phyloP scores from a whole-genome alignment of 331 rosid genomes.

The Prunus yedoensis region DNA sequence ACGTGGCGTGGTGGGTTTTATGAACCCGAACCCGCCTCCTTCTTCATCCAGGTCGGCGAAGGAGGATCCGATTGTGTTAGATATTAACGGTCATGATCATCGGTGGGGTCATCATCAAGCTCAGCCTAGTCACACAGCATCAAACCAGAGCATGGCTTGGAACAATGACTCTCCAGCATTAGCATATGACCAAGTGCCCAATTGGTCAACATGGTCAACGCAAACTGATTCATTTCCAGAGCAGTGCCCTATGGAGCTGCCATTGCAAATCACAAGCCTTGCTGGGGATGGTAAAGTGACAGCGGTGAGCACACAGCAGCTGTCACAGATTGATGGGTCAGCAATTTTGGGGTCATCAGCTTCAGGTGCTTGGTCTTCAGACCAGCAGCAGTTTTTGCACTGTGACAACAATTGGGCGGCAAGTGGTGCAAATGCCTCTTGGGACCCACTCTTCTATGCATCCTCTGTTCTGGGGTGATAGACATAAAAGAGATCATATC shows the following conservation, averaged over 20 bases:
- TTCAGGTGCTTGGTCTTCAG: constrained; percentile 30
- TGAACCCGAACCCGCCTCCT: neutral
- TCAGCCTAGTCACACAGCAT: neutral
- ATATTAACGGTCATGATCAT: neutral
- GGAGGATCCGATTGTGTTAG: neutral
- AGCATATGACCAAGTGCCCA: neutral
- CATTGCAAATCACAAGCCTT: neutral
- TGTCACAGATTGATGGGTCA: constrained; percentile 22
- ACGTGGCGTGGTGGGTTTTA: neutral
- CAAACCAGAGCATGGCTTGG: neutral
- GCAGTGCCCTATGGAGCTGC: constrained; percentile 10
- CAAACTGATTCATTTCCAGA: neutral
- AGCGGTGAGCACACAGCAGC: constrained; percentile 21
- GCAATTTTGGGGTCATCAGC: too few species aligned
- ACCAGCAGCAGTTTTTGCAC: constrained; percentile 36
- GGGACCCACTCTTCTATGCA: constrained; percentile 51
- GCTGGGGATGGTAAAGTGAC: constrained; percentile 17
- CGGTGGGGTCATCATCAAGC: neutral
- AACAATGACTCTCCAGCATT: neutral
- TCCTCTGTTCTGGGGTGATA: constrained; percentile 31
- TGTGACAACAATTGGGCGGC: constrained; percentile 36
- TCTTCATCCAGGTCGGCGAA: neutral
- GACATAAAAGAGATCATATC: constrained; percentile 1
- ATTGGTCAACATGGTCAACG: constrained; percentile 4
- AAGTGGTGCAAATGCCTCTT: constrained; percentile 35